Conservation (phyloP, 2,329 filamentous ascomycete species). For the Colletotrichum chrysophilum region DNA sequence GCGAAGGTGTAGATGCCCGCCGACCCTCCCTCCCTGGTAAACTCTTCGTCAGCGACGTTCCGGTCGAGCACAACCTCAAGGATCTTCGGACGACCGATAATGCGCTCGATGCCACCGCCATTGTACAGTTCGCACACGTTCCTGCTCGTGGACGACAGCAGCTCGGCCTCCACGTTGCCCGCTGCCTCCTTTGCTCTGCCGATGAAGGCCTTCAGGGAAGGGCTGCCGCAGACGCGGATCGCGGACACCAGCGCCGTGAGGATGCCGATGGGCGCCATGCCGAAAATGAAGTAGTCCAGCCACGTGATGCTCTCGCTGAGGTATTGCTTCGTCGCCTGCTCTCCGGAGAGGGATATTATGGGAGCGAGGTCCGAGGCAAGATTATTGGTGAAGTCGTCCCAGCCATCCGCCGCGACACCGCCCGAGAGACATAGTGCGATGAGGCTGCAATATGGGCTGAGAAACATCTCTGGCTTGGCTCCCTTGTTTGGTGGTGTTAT, state of each 20-base stretch:
- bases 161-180: conserved; percentile 38
- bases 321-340: conserved; percentile 42
- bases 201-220: conserved; percentile 40
- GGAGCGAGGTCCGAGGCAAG: conserved; percentile 36
- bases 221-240: conserved; percentile 35
- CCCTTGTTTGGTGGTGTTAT: too few relatives aligned
- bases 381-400: conserved; percentile 37
- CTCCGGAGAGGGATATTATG: conserved; percentile 41
- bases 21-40: too few relatives aligned
- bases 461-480: too few relatives aligned
- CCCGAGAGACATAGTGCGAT: neutral
- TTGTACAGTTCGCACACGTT: conserved; percentile 45
- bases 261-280: conserved; percentile 41
- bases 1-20: too few relatives aligned
- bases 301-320: conserved; percentile 36
- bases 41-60: too few relatives aligned
- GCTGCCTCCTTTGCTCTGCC: conserved; percentile 40
- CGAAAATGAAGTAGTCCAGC: conserved; percentile 37
- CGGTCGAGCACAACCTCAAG: too few relatives aligned
- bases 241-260: conserved; percentile 39
- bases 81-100: too few relatives aligned
- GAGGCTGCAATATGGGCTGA: neutral
- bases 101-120: neutral
- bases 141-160: conserved; percentile 42
- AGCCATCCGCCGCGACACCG: neutral